Percentiles rank a stretch among this genome's conserved stretches.
Conservation (phyloP, 345 rosid species). For the Schrenkiella parvula region DNA sequence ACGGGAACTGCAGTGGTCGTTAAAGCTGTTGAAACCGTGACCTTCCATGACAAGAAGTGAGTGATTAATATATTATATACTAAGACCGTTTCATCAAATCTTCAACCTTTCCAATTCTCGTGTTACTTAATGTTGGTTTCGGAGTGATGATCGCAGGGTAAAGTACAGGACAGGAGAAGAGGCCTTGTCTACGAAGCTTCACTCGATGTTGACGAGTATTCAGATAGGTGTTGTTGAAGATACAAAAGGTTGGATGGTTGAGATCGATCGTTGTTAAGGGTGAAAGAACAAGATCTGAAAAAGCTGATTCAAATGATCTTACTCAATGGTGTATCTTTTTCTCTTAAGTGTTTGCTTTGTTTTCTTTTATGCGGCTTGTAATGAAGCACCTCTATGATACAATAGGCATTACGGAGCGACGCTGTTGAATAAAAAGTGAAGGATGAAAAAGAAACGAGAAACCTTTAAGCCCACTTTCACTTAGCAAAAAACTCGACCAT, state of each 20-base stretch:
- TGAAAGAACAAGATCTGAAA: not conserved
- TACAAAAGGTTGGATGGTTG: slow-evolving; percentile 34
- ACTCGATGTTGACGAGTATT: slow-evolving; percentile 28
- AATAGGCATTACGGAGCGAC: too few species aligned
- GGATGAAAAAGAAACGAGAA: too few species aligned
- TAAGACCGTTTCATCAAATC: not conserved
- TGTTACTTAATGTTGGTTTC: not conserved
- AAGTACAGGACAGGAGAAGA: slow-evolving; percentile 30
- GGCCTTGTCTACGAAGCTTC: slow-evolving; percentile 29
- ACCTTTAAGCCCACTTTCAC: too few species aligned
- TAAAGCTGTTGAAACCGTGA: slow-evolving; percentile 56
- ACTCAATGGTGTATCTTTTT: not conserved
- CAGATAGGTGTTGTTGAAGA: slow-evolving; percentile 34
- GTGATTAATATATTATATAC: not conserved
- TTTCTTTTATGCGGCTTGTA: not conserved
- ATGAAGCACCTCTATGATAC: not conserved
- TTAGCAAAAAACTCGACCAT: too few species aligned
- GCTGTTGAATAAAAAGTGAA: too few species aligned
- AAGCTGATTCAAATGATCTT: not conserved
- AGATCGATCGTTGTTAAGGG: slow-evolving; percentile 1
- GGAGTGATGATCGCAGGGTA: slow-evolving; percentile 11
- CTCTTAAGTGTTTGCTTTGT: not conserved
- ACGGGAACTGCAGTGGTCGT: slow-evolving; percentile 89
- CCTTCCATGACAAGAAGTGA: slow-evolving; percentile 35
- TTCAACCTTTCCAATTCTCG: not conserved